A percentile compares a stretch with the other conserved stretches of the same genome.
phyloP scores from a whole-genome alignment of 2,329 filamentous ascomycete genomes.

The Nectriaceae sp. region DNA sequence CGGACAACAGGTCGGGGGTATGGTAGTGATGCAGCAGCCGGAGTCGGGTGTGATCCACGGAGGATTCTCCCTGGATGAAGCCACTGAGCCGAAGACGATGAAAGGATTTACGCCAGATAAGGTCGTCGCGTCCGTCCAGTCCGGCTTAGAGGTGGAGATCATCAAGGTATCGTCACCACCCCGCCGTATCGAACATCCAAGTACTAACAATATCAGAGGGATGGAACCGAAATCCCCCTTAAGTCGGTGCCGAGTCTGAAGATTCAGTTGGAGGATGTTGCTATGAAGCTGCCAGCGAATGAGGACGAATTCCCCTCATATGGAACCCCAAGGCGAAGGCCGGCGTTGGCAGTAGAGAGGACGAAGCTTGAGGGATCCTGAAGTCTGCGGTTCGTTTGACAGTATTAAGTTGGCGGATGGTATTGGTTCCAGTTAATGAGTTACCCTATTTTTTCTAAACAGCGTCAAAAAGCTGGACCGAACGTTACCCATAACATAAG shows the following conservation, averaged over 20 bases:
- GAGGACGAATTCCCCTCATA: conserved; percentile 32
- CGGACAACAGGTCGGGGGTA: conserved; percentile 33
- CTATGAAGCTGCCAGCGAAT: conserved; percentile 26
- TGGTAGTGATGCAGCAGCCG: conserved; percentile 41
- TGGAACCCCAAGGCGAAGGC: conserved; percentile 17
- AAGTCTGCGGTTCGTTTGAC: background rate
- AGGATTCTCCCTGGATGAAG: conserved; percentile 52
- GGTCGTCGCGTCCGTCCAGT: conserved; percentile 26
- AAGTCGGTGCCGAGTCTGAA: conserved; percentile 37
- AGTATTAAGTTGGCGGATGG: background rate
- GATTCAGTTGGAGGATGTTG: conserved; percentile 35
- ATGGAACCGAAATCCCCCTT: conserved; percentile 33
- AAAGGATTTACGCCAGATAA: conserved; percentile 18
- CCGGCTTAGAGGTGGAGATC: conserved; percentile 35
- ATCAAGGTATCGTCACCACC: conserved; percentile 32
- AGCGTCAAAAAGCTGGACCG: too few species aligned
- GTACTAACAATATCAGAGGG: conserved; percentile 22
- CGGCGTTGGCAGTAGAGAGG: conserved; percentile 3
- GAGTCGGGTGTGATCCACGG: conserved; percentile 33
- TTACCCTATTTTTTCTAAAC: too few species aligned
- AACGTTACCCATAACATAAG: too few species aligned
- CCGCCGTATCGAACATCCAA: background rate
- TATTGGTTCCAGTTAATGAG: too few species aligned
- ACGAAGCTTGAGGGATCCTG: background rate
- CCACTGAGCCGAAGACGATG: conserved; percentile 64